Conservation (phyloP, 176 grass and related monocot species). For the Zizania latifolia region DNA sequence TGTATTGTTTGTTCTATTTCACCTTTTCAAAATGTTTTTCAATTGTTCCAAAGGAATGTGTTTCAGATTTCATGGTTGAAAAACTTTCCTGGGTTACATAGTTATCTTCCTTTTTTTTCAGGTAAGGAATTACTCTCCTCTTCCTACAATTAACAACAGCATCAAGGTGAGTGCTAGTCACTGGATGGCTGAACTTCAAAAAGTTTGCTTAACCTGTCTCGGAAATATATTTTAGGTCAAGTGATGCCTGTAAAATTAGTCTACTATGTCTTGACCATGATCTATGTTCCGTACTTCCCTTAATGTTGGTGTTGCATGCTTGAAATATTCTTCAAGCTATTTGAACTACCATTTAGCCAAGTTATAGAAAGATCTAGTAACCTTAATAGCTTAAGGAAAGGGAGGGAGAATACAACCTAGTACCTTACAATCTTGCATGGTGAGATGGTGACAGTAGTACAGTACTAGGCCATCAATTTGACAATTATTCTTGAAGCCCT, state of each 20-base stretch:
- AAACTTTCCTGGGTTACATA: background rate
- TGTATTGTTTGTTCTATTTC: background rate
- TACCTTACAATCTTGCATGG: background rate
- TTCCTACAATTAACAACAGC: conserved; percentile 90
- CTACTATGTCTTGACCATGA: background rate
- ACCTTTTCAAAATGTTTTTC: background rate
- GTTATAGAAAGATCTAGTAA: background rate
- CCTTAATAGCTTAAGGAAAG: background rate
- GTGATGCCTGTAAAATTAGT: background rate
- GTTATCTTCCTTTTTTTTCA: conserved; percentile 27
- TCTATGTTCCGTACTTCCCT: background rate
- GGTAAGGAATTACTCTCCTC: conserved; percentile 76
- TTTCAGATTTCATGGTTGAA: background rate
- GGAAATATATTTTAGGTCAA: background rate
- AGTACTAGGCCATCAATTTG: conserved; percentile 4
- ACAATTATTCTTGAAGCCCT: background rate
- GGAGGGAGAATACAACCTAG: background rate
- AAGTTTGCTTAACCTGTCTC: background rate
- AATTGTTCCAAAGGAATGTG: background rate
- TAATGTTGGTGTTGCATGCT: background rate
- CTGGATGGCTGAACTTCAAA: conserved; percentile 3
- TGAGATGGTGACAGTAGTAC: background rate
- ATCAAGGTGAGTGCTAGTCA: conserved; percentile 71
- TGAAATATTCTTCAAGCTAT: background rate
- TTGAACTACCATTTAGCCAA: background rate